phyloP scores from a whole-genome alignment of 345 rosid species.

The Citrus reticulata region DNA sequence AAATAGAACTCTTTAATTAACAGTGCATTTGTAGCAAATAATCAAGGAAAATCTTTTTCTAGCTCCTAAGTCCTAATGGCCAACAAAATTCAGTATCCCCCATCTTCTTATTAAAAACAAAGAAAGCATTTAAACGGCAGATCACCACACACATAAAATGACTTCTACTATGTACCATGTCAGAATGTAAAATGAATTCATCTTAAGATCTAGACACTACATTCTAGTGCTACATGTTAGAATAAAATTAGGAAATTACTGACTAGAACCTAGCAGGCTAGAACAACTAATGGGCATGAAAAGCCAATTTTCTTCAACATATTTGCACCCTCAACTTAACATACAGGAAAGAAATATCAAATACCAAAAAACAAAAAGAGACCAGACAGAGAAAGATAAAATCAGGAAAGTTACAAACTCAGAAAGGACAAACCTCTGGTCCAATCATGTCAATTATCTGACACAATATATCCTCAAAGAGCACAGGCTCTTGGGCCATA shows the following conservation, averaged over 20 bases:
- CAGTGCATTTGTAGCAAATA: background rate
- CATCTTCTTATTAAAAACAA: no score
- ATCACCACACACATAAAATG: background rate
- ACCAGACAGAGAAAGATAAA: background rate
- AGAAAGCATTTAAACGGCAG: background rate
- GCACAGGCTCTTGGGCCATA: conserved; percentile 96
- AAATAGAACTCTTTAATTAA: conserved; percentile 10
- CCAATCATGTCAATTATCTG: conserved; percentile 94
- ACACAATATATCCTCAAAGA: conserved; percentile 92
- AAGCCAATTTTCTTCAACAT: background rate
- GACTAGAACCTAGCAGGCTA: background rate
- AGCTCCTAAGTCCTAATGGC: background rate
- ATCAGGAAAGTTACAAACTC: conserved; percentile 2
- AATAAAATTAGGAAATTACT: background rate
- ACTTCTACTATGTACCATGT: background rate
- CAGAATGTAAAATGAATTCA: background rate
- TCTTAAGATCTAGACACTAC: background rate
- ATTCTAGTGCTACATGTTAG: background rate
- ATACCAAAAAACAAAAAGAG: background rate
- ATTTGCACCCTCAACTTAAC: background rate
- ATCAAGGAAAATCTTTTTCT: background rate
- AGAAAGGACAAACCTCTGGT: conserved; percentile 57
- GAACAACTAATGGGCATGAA: background rate
- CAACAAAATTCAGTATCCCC: background rate
- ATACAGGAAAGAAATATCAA: background rate